Percentiles rank a stretch among this genome's conserved stretches.
These are phyloP conservation scores for Fabrea salina DNA, from an alignment of 169 alveolate species.

Conservation along the genomic window DNA sequence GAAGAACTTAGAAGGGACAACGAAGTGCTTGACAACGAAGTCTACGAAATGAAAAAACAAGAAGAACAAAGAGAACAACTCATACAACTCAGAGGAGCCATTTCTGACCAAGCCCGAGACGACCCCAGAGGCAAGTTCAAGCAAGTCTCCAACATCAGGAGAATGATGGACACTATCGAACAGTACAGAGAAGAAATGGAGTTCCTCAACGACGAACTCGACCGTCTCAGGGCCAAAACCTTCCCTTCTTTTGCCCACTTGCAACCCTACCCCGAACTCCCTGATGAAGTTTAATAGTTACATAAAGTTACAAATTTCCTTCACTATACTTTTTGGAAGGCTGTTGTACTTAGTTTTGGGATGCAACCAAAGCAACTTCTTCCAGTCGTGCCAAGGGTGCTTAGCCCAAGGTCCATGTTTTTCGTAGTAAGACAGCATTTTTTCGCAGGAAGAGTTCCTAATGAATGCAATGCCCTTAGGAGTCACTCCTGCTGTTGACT, in stretches of 20 bases:
- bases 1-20: constrained; percentile 73
- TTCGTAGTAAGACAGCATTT: not conserved
- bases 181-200: constrained; percentile 86
- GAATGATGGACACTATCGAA: constrained; percentile 64
- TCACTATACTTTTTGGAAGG: not conserved
- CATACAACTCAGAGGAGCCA: constrained; percentile 58
- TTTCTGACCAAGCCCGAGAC: constrained; percentile 22
- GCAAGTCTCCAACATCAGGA: constrained; percentile 52
- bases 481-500: constrained; percentile 6
- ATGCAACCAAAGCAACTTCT: not conserved
- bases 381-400: constrained; percentile 2
- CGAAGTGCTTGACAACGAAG: constrained; percentile 67
- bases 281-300: constrained; percentile 25
- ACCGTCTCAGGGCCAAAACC: constrained; percentile 83
- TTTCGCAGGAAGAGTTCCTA: not conserved
- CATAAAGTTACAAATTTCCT: constrained; percentile 9
- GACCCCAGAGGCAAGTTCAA: constrained; percentile 44
- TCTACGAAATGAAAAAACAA: constrained; percentile 64
- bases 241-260: constrained; percentile 85
- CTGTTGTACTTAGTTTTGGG: not conserved
- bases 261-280: constrained; percentile 36
- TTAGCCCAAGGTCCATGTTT: constrained; percentile 7
- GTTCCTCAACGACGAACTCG: constrained; percentile 81
- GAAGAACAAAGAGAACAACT: constrained; percentile 77
- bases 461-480: not conserved